Base-by-base conservation (phyloP, 1,284 basidiomycete species). In the Pseudozyma sp. region DNA sequence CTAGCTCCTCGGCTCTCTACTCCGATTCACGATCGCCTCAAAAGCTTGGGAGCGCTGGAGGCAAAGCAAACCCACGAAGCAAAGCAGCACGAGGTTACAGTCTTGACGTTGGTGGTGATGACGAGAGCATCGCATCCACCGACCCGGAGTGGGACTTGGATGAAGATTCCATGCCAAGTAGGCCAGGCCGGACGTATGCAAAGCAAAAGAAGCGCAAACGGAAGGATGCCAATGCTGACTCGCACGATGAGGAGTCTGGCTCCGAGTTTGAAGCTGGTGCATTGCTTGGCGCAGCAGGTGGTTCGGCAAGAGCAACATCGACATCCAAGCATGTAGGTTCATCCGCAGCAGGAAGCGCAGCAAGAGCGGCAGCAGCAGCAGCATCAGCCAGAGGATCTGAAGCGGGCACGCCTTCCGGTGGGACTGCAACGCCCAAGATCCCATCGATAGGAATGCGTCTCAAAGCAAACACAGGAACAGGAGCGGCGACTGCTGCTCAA, bases 141-240 rank as follows among this genome's bases (percentile, higher is more conserved):
- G 72, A 80, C 42, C 66, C 68, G 7, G 78, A 78, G 36, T 78
- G 77, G 77, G 78, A 78, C 36, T 58, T 76, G 14, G 74, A 76
- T 42, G 74, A 76, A 47, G 77, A 78, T n/a, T 73, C 74, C 19
- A 63, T 72, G 49, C 76, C 76, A 5, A 71, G 65, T 45, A 59
- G 76, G n/a, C 78, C 78, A 9, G 76, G 76, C 21, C 61, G 77
- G 4, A 71, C 74, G 12, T 78, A 76, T 39, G 60, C 50, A 13
- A 78, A 68, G 55, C 71, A 78, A 53, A 78, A 73, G 62, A 78
- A 76, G 49, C 72, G 74, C 47, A 73, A 62, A 43, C 63, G 65
- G 5, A 76, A 68, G 35, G 69, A 71, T 11, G 60, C 61, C 21
- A 60, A 56, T 25, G 57, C 53, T 38, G 77, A 78, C 18, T 76